Conservation (phyloP, 306 rosid species). For the Glycine tomentella region DNA sequence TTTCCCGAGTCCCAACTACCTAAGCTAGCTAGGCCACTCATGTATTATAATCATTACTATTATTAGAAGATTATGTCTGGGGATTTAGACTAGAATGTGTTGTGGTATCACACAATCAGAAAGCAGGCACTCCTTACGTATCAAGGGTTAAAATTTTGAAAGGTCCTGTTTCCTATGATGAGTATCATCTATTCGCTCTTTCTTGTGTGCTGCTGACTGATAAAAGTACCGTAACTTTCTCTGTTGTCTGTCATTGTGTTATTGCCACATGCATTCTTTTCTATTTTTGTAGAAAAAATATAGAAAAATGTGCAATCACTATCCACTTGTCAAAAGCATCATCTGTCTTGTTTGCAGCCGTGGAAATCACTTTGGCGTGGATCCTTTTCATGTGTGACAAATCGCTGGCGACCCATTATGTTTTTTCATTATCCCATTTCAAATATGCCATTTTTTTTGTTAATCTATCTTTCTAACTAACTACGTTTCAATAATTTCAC, state of each 20-base stretch:
- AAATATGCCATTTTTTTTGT: not conserved
- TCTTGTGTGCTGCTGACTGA: constrained; percentile 28
- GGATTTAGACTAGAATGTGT: too few relatives aligned
- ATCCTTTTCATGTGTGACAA: constrained; percentile 38
- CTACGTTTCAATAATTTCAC: not conserved
- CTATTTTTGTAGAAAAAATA: not conserved
- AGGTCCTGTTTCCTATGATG: constrained; percentile 32
- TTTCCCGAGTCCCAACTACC: constrained; percentile 3
- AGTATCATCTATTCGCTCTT: constrained; percentile 33
- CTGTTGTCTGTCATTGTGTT: not conserved
- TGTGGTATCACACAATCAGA: not conserved
- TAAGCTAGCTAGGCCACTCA: not conserved
- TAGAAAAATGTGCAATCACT: constrained; percentile 30
- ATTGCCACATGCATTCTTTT: constrained; percentile 11
- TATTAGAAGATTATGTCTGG: too few relatives aligned
- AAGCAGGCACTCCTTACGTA: constrained; percentile 12
- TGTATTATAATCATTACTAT: too few relatives aligned
- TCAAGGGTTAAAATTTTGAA: constrained; percentile 24
- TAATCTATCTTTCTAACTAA: too few relatives aligned
- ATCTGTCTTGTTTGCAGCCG: constrained; percentile 41
- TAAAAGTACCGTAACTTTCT: constrained; percentile 33
- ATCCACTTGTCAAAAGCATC: constrained; percentile 37
- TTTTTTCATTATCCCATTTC: not conserved
- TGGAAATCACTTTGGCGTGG: constrained; percentile 42
- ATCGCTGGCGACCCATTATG: constrained; percentile 21